These are phyloP conservation scores for Colletotrichum trifolii DNA, from an alignment of 2,329 filamentous ascomycete species.

Conservation along the genomic window DNA sequence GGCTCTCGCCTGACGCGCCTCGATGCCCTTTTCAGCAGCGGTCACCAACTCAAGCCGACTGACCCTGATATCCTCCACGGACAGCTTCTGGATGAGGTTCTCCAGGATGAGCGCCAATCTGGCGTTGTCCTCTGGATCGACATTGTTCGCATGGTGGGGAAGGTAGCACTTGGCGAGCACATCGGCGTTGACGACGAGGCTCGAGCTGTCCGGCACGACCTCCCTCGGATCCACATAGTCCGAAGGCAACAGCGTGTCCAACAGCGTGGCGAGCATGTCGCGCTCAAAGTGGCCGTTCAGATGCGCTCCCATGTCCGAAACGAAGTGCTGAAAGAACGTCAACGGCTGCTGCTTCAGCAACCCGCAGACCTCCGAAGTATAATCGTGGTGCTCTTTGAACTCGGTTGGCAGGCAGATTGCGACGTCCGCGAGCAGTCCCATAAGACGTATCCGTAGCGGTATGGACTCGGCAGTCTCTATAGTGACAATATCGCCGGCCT, in stretches of 20 bases:
- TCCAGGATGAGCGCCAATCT: constrained; percentile 78
- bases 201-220: constrained; percentile 48
- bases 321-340: constrained; percentile 66
- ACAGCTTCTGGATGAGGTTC: constrained; percentile 67
- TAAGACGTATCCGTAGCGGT: constrained; percentile 69
- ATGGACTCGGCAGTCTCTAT: constrained; percentile 64
- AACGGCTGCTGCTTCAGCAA: constrained; percentile 69
- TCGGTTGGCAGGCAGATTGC: constrained; percentile 57
- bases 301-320: constrained; percentile 43
- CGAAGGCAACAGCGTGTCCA: constrained; percentile 56
- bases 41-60: constrained; percentile 50
- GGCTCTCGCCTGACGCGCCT: constrained; percentile 59
- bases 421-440: constrained; percentile 64
- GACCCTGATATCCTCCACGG: constrained; percentile 46
- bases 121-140: constrained; percentile 74
- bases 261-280: constrained; percentile 46
- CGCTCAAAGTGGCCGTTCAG: constrained; percentile 20
- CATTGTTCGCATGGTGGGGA: constrained; percentile 71
- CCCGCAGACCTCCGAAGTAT: constrained; percentile 70
- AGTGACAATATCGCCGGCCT: constrained; percentile 47
- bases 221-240: constrained; percentile 54
- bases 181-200: constrained; percentile 53
- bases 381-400: constrained; percentile 56
- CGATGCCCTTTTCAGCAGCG: constrained; percentile 59
- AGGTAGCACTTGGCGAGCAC: constrained; percentile 71